Evolutionary conservation across 495 filamentous ascomycete genomes (phyloP).

Genomic region (Penicillium egyptiacum): DNA sequence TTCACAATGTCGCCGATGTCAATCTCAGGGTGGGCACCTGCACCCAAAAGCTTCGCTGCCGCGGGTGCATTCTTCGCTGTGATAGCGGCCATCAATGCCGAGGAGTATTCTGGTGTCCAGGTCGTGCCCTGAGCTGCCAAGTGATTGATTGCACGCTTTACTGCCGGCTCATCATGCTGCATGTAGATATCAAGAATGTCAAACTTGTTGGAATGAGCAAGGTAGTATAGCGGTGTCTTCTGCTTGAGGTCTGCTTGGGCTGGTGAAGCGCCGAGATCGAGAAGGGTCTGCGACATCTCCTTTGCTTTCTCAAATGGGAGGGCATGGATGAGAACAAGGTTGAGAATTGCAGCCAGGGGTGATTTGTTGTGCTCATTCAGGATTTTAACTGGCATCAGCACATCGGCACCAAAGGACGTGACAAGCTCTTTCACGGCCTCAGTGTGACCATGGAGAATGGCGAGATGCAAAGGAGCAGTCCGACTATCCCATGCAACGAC

Average conservation of each 20-base stretch:
- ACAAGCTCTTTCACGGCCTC: slow-evolving; percentile 68
- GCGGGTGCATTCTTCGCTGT: slow-evolving; percentile 24
- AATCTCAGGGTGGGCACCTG: slow-evolving; percentile 42
- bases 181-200: slow-evolving; percentile 60
- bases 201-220: slow-evolving; percentile 38
- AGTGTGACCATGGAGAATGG: slow-evolving; percentile 68
- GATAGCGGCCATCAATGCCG: slow-evolving; percentile 50
- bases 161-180: slow-evolving; percentile 58
- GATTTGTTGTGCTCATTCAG: slow-evolving; percentile 44
- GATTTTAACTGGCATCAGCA: slow-evolving; percentile 67
- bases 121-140: slow-evolving; percentile 37
- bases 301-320: slow-evolving; percentile 57
- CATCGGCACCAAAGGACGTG: slow-evolving; percentile 70
- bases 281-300: slow-evolving; percentile 58
- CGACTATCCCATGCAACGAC: slow-evolving; percentile 72
- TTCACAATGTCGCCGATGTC: slow-evolving; percentile 45
- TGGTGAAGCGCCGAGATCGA: slow-evolving; percentile 69
- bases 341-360: slow-evolving; percentile 59
- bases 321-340: slow-evolving; percentile 58
- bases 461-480: slow-evolving; percentile 70
- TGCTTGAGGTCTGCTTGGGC: slow-evolving; percentile 66
- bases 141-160: slow-evolving; percentile 64
- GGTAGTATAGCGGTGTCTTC: slow-evolving; percentile 61
- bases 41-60: slow-evolving; percentile 45
- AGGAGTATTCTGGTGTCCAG: slow-evolving; percentile 19